phyloP scores from a whole-genome alignment of 129 eudicot species.

The Pulicaria dysenterica region DNA sequence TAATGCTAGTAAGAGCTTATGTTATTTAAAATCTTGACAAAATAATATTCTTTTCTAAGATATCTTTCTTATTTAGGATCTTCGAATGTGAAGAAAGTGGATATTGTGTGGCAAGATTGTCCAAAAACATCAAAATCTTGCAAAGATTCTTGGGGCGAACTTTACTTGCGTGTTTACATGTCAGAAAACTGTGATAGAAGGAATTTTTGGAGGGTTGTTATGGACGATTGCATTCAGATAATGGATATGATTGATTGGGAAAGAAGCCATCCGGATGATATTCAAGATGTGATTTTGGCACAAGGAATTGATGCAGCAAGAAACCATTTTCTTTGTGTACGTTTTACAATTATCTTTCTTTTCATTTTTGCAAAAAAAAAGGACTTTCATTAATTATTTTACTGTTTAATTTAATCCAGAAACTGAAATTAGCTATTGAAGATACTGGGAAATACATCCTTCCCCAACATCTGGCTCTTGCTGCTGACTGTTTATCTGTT shows the following conservation, averaged over 20 bases:
- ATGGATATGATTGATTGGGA: slow-evolving; percentile 88
- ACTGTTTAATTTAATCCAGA: slow-evolving; percentile 41
- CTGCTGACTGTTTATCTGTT: slow-evolving; percentile 68
- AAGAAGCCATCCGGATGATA: slow-evolving; percentile 82
- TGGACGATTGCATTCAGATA: slow-evolving; percentile 63
- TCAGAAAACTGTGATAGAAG: slow-evolving; percentile 55
- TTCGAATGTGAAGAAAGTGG: slow-evolving; percentile 75
- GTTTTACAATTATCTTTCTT: slow-evolving; percentile 28
- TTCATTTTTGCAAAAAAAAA: not conserved
- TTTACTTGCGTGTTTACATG: slow-evolving; percentile 71
- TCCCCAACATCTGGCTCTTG: slow-evolving; percentile 77
- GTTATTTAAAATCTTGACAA: not conserved
- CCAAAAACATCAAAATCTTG: slow-evolving; percentile 37
- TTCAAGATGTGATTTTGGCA: slow-evolving; percentile 55
- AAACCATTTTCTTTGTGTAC: slow-evolving; percentile 60
- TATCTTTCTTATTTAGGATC: slow-evolving; percentile 49
- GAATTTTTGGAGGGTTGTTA: slow-evolving; percentile 61
- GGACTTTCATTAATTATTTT: not conserved
- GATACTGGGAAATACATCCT: slow-evolving; percentile 78
- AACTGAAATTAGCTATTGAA: slow-evolving; percentile 56
- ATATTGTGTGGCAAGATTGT: slow-evolving; percentile 79
- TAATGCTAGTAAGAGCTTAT: not conserved
- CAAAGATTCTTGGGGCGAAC: slow-evolving; percentile 55
- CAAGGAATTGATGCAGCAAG: slow-evolving; percentile 81
- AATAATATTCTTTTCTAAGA: not conserved